Conservation (phyloP, 2,329 filamentous ascomycete genomes). For the Xylariaceae sp. region DNA sequence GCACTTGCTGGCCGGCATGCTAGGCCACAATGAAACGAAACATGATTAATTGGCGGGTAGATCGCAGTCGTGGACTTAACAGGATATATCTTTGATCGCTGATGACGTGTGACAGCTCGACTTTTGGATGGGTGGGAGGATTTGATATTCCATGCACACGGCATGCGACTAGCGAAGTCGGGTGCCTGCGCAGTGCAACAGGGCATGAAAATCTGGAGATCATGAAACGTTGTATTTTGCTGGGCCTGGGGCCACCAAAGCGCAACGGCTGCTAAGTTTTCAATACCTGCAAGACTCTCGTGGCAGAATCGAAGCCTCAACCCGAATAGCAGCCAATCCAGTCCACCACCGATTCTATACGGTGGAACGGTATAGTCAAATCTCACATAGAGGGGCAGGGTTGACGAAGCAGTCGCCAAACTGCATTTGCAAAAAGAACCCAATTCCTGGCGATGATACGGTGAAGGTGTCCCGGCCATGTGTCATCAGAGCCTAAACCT, state of each 20-base stretch:
- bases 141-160: background rate
- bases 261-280: background rate
- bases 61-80: background rate
- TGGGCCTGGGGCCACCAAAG: background rate
- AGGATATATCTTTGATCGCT: background rate
- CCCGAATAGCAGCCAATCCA: background rate
- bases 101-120: background rate
- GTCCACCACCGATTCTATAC: background rate
- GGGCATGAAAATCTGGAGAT: conserved; percentile 3
- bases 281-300: background rate
- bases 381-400: no score
- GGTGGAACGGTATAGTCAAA: background rate
- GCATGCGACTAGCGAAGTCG: conserved; percentile 11
- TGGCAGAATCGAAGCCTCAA: background rate
- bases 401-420: background rate
- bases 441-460: background rate
- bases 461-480: background rate
- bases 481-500: background rate
- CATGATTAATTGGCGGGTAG: no score
- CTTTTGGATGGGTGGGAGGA: background rate
- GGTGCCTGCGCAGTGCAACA: background rate
- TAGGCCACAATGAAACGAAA: no score
- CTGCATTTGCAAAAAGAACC: background rate
- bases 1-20: no score
- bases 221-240: conserved; percentile 22